Evolutionary conservation across 805 yeast genomes (phyloP).

Genomic region (Saccharomyces mikatae): DNA sequence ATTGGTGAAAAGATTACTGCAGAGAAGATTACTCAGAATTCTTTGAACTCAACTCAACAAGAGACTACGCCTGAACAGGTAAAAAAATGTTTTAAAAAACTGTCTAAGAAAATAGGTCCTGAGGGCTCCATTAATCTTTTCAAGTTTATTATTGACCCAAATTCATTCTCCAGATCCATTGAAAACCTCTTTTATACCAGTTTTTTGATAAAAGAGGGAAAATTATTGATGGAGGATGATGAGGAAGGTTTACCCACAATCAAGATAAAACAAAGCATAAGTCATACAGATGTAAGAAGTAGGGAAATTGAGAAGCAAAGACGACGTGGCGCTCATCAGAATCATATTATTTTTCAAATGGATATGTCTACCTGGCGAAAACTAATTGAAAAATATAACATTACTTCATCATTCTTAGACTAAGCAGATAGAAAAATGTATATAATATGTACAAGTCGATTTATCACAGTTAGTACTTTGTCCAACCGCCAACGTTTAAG

Average conservation of each 20-base stretch:
- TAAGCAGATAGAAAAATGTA: background rate
- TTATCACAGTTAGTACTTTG: background rate
- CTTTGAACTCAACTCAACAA: constrained; percentile 41
- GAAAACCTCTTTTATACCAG: constrained; percentile 81
- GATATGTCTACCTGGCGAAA: constrained; percentile 60
- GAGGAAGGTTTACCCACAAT: constrained; percentile 40
- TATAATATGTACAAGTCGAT: background rate
- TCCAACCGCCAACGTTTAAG: constrained; percentile 46
- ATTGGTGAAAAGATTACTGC: constrained; percentile 41
- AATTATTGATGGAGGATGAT: constrained; percentile 46
- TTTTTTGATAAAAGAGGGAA: constrained; percentile 70
- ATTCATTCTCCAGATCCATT: constrained; percentile 66
- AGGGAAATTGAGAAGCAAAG: constrained; percentile 19
- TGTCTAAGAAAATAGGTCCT: constrained; percentile 30
- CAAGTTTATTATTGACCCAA: constrained; percentile 64
- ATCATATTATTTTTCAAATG: constrained; percentile 67
- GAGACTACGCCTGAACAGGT: constrained; percentile 63
- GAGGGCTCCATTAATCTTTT: constrained; percentile 45
- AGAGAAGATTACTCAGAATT: constrained; percentile 42
- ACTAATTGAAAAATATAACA: constrained; percentile 45
- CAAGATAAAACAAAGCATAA: constrained; percentile 27
- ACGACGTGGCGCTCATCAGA: constrained; percentile 27
- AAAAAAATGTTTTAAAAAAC: constrained; percentile 40
- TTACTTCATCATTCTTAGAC: constrained; percentile 28
- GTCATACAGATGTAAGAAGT: constrained; percentile 13